phyloP scores from a whole-genome alignment of 1,284 basidiomycete species.

The Moesziomyces globuligerus region DNA sequence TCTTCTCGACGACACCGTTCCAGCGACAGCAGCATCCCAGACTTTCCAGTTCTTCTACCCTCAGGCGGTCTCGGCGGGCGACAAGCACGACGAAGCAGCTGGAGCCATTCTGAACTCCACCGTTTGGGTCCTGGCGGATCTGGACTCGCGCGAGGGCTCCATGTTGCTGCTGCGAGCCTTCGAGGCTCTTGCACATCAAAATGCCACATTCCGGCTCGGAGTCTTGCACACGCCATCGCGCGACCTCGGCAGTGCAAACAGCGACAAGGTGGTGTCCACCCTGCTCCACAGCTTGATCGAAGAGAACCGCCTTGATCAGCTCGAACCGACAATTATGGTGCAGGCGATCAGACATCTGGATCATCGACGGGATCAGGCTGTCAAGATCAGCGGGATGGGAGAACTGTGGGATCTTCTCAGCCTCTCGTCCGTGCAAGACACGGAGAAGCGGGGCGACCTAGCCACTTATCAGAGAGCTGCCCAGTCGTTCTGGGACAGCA shows the following conservation, averaged over 20 bases:
- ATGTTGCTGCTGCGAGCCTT: constrained; percentile 75
- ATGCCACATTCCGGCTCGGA: constrained; percentile 29
- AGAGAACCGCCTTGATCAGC: constrained; percentile 1
- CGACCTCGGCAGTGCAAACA: constrained; percentile 24
- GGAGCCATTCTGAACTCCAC: constrained; percentile 68
- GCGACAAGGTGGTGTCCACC: constrained; percentile 25
- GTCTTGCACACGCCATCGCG: constrained; percentile 15
- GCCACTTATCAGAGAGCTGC: background rate
- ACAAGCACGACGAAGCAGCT: constrained; percentile 61
- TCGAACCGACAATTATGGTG: constrained; percentile 13
- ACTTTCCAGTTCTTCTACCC: constrained; percentile 75
- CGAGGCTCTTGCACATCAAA: constrained; percentile 72
- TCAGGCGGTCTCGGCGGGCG: constrained; percentile 65
- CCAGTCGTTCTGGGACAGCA: constrained; percentile 14
- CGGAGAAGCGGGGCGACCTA: background rate
- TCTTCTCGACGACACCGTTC: constrained; percentile 6
- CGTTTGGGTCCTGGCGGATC: constrained; percentile 80
- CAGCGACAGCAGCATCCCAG: background rate
- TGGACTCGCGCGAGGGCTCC: constrained; percentile 76
- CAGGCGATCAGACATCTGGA: constrained; percentile 4
- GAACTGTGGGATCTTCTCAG: constrained; percentile 6
- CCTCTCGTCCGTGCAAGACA: background rate
- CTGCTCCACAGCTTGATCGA: constrained; percentile 27
- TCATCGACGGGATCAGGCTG: constrained; percentile 1
- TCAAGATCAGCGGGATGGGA: background rate